Evolutionary conservation across 495 filamentous ascomycete species (phyloP).

Genomic region (Penicillium angulare): DNA sequence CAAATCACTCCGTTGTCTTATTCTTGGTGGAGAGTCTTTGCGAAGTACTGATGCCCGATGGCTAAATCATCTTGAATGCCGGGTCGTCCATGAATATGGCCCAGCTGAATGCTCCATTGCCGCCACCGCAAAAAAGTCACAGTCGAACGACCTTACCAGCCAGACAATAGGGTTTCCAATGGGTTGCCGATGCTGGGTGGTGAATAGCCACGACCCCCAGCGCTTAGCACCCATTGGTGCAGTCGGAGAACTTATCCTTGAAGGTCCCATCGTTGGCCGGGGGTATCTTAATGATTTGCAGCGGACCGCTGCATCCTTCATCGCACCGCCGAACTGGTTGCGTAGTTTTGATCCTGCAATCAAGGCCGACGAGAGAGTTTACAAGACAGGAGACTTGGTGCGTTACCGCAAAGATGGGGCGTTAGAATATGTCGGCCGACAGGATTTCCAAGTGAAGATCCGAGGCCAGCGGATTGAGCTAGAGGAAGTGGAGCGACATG

Average conservation of each 20-base stretch:
- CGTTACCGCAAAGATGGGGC: constrained; percentile 34
- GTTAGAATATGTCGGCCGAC: not conserved
- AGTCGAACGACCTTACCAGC: not conserved
- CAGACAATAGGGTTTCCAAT: not conserved
- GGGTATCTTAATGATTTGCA: not conserved
- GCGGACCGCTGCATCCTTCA: not conserved
- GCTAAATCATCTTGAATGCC: not conserved
- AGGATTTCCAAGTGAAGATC: not conserved
- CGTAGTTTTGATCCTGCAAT: no score
- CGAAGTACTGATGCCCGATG: not conserved
- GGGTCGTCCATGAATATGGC: not conserved
- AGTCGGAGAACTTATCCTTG: not conserved
- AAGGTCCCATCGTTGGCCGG: not conserved
- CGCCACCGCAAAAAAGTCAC: not conserved
- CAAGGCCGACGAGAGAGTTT: no score
- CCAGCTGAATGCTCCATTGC: not conserved
- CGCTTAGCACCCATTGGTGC: not conserved
- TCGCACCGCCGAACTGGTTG: not conserved
- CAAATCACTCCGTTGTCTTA: not conserved
- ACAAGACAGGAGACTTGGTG: not conserved
- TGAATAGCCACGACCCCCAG: not conserved
- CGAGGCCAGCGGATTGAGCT: not conserved
- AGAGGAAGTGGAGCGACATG: not conserved
- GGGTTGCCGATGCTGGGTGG: not conserved
- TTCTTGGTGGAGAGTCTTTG: not conserved